Conservation (phyloP, 2,329 filamentous ascomycete species). For the Colletotrichum musicola region DNA sequence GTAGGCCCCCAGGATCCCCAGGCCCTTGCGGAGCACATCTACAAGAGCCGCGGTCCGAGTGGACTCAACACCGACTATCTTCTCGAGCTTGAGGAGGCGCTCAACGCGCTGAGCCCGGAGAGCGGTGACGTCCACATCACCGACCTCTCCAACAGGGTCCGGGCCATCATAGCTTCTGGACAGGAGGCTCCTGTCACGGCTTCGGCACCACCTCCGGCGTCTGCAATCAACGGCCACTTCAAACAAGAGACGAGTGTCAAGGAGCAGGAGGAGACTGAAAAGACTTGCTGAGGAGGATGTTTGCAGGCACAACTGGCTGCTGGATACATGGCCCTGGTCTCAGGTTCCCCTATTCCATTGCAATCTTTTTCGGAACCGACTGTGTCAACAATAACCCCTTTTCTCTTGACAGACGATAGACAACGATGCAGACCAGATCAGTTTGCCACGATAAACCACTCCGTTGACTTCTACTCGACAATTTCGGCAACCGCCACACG, state of each 20-base stretch:
- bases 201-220: conserved; percentile 1
- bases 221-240: conserved; percentile 40
- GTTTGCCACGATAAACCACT: conserved; percentile 23
- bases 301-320: conserved; percentile 21
- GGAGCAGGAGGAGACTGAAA: conserved; percentile 72
- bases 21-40: conserved; percentile 83
- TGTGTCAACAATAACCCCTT: conserved; percentile 1
- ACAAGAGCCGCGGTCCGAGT: conserved; percentile 81
- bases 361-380: neutral
- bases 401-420: conserved; percentile 34
- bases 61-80: conserved; percentile 93
- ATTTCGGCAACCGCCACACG: conserved; percentile 6
- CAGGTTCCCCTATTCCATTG: neutral
- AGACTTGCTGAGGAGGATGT: conserved; percentile 47
- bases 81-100: conserved; percentile 80
- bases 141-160: conserved; percentile 81
- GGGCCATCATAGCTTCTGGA: conserved; percentile 65
- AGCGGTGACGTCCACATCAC: conserved; percentile 87
- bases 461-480: conserved; percentile 5
- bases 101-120: conserved; percentile 78
- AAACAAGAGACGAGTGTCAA: conserved; percentile 43
- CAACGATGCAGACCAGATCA: conserved; percentile 23
- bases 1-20: conserved; percentile 85
- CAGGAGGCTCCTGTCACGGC: conserved; percentile 35
- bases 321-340: conserved; percentile 2